Percentiles rank a stretch among this genome's conserved stretches.
Evolutionary conservation across 805 yeast genomes (phyloP).

Genomic region (Yamadazyma nakazawae): DNA sequence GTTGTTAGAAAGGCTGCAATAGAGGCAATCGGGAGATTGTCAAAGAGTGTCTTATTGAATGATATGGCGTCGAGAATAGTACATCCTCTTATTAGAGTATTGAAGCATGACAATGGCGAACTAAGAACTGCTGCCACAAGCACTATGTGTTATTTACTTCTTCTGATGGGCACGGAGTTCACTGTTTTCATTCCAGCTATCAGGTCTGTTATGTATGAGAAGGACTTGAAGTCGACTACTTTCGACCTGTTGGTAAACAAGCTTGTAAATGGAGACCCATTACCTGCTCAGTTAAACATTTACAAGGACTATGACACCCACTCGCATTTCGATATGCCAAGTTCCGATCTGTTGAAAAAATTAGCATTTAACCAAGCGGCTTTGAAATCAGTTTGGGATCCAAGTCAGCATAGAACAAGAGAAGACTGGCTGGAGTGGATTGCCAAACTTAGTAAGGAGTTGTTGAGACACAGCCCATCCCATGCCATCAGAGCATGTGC

Average conservation of each 20-base stretch:
- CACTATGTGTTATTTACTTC: conserved; percentile 69
- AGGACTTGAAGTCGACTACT: conserved; percentile 63
- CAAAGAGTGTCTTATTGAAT: conserved; percentile 65
- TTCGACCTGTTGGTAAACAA: conserved; percentile 82
- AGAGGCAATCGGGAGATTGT: conserved; percentile 76
- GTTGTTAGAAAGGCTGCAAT: conserved; percentile 70
- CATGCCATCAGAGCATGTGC: conserved; percentile 93
- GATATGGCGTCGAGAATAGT: conserved; percentile 91
- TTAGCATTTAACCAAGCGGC: conserved; percentile 65
- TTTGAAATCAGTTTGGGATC: conserved; percentile 86
- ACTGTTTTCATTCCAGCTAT: conserved; percentile 83
- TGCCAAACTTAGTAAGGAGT: conserved; percentile 76
- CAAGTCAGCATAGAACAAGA: conserved; percentile 79
- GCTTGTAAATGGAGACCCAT: conserved; percentile 76
- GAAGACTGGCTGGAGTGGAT: conserved; percentile 99
- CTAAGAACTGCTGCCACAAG: conserved; percentile 66
- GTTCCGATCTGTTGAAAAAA: conserved; percentile 67
- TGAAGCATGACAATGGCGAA: conserved; percentile 53
- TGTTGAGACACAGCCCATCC: conserved; percentile 89
- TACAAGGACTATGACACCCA: conserved; percentile 55
- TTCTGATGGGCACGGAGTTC: conserved; percentile 83
- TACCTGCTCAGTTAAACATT: conserved; percentile 72
- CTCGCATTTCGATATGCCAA: conserved; percentile 48
- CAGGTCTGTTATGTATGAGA: conserved; percentile 58
- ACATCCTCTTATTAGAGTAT: conserved; percentile 76